phyloP scores from a whole-genome alignment of 2,329 filamentous ascomycete species.

The Claviceps humidiphila region DNA sequence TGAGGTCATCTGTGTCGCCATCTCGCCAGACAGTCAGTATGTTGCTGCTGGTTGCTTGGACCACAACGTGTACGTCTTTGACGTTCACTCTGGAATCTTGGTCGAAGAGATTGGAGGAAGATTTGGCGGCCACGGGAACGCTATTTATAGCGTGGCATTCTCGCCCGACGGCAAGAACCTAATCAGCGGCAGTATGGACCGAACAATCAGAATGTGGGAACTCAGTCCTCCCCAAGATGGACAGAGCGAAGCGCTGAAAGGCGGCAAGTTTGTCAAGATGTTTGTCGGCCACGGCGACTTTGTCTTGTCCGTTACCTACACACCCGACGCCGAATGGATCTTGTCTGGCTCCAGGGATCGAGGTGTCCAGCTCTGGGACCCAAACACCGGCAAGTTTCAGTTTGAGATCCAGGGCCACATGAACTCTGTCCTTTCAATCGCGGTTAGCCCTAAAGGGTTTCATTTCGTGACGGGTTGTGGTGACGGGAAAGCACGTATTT shows the following conservation, averaged over 20 bases:
- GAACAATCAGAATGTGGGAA: conserved; percentile 99
- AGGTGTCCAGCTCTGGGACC: conserved; percentile 98
- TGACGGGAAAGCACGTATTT: conserved; percentile 95
- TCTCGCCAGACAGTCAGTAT: conserved; percentile 87
- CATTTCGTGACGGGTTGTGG: conserved; percentile 94
- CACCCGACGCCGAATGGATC: conserved; percentile 92
- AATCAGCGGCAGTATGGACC: conserved; percentile 87
- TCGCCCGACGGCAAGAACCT: conserved; percentile 86
- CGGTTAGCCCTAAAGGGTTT: conserved; percentile 75
- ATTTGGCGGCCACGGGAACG: conserved; percentile 88
- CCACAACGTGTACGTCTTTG: conserved; percentile 97
- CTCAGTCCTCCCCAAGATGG: conserved; percentile 59
- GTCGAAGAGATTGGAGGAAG: conserved; percentile 77
- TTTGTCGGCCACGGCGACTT: conserved; percentile 98
- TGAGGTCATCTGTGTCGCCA: conserved; percentile 92
- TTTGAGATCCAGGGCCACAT: conserved; percentile 98
- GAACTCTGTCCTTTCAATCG: conserved; percentile 96
- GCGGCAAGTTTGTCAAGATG: conserved; percentile 87
- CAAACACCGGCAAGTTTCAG: conserved; percentile 80
- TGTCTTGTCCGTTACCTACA: conserved; percentile 87
- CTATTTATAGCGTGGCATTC: conserved; percentile 92
- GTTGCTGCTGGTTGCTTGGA: conserved; percentile 92
- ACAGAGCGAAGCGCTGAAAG: conserved; percentile 56
- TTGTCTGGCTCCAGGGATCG: conserved; percentile 95
- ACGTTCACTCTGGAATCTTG: conserved; percentile 71